Evolutionary conservation across 2,329 filamentous ascomycete species (phyloP).

Genomic region (Aspergillus felis): DNA sequence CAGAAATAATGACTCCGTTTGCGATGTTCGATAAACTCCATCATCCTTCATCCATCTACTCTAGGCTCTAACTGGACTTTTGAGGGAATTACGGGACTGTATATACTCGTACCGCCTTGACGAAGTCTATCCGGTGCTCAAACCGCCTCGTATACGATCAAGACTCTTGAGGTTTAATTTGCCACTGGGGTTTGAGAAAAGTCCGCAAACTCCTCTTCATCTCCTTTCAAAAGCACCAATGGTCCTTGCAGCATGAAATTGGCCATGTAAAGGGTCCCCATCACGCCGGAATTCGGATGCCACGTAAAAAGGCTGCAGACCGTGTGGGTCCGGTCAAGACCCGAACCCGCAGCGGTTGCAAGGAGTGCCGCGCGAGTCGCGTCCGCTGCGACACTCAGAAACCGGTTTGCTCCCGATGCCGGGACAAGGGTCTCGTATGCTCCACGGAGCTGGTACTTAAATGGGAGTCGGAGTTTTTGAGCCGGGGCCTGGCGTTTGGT

Average conservation of each 20-base stretch:
- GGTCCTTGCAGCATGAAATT: slow-evolving; percentile 1
- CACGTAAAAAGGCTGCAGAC: slow-evolving; percentile 35
- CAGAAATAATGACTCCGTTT: neutral
- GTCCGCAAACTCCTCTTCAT: neutral
- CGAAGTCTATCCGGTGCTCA: neutral
- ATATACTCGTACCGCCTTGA: neutral
- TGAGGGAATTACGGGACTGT: neutral
- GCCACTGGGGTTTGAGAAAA: neutral
- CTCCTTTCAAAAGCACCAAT: neutral
- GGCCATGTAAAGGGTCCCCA: slow-evolving; percentile 24
- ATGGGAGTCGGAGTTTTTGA: slow-evolving; percentile 40
- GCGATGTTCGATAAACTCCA: neutral
- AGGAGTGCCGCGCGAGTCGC: slow-evolving; percentile 38
- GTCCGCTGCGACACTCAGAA: slow-evolving; percentile 40
- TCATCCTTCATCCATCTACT: neutral
- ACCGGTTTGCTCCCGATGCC: slow-evolving; percentile 36
- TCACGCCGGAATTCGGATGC: slow-evolving; percentile 22
- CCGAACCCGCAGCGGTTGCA: slow-evolving; percentile 39
- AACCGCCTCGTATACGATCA: neutral
- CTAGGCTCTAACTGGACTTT: neutral
- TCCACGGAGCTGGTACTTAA: slow-evolving; percentile 35
- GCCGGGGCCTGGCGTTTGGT: slow-evolving; percentile 41
- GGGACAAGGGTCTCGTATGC: slow-evolving; percentile 33
- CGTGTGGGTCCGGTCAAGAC: slow-evolving; percentile 34
- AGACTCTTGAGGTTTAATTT: neutral